phyloP scores from a whole-genome alignment of 768 basidiomycete genomes.

The Mycena galopus region DNA sequence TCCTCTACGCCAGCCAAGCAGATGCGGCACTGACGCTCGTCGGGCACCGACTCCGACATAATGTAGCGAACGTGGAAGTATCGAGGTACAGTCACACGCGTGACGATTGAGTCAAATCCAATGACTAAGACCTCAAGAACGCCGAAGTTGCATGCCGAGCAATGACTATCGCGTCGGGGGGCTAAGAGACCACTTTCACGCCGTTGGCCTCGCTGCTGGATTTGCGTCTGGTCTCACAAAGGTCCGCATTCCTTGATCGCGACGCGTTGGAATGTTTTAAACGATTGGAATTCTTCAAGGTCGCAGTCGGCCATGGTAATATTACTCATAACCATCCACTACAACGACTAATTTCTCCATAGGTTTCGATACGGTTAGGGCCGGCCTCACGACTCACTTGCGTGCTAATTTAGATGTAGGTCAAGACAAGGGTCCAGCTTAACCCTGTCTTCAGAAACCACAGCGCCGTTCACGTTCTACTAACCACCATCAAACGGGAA shows the following conservation, averaged over 20 bases:
- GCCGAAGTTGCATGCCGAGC: not conserved
- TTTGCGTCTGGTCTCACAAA: slow-evolving; percentile 19
- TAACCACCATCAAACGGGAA: slow-evolving; percentile 46
- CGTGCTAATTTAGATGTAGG: not conserved
- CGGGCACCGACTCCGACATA: not conserved
- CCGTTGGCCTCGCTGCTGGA: not conserved
- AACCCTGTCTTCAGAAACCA: not conserved
- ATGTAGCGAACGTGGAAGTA: not conserved
- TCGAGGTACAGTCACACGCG: not conserved
- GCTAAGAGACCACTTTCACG: not conserved
- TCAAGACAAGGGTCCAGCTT: slow-evolving; percentile 18
- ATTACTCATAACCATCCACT: too few species aligned
- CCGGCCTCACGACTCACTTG: not conserved
- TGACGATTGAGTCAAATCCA: not conserved
- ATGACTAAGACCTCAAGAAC: too few species aligned
- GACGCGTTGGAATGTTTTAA: too few species aligned
- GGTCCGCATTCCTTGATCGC: not conserved
- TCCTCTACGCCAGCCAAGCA: slow-evolving; percentile 81
- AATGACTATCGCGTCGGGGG: slow-evolving; percentile 5
- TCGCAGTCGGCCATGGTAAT: slow-evolving; percentile 81
- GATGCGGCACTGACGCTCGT: slow-evolving; percentile 73
- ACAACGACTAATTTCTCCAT: too few species aligned
- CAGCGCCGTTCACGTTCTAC: slow-evolving; percentile 18
- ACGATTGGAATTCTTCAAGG: slow-evolving; percentile 52
- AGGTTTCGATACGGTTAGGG: slow-evolving; percentile 54